Conservation (phyloP, 2,329 filamentous ascomycete genomes). For the Pseudogymnoascus sp. region DNA sequence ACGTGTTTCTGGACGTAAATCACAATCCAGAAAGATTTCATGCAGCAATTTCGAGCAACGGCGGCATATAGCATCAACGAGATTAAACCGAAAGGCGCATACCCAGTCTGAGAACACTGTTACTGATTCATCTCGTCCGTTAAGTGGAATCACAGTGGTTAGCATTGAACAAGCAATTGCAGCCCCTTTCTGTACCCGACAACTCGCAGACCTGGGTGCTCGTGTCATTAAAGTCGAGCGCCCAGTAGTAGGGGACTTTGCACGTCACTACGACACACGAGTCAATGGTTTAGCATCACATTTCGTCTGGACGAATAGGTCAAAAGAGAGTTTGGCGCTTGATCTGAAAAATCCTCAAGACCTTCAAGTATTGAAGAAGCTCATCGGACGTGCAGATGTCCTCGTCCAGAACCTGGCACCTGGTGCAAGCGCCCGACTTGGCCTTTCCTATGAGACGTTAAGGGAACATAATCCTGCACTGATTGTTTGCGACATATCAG, state of each 20-base stretch:
- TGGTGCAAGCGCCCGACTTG: constrained; percentile 42
- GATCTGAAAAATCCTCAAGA: constrained; percentile 42
- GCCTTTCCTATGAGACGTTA: constrained; percentile 41
- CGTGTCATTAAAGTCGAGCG: constrained; percentile 51
- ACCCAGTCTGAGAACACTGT: neutral
- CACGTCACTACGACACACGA: constrained; percentile 44
- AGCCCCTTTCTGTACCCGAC: constrained; percentile 48
- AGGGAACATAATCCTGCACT: constrained; percentile 38
- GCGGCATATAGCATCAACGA: neutral
- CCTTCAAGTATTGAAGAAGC: constrained; percentile 37
- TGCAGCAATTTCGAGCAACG: neutral
- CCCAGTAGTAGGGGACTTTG: constrained; percentile 47
- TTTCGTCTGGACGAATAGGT: constrained; percentile 51
- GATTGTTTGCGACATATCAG: constrained; percentile 50
- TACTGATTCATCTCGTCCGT: constrained; percentile 23
- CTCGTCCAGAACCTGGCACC: constrained; percentile 50
- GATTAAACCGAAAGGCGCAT: neutral
- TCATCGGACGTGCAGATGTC: constrained; percentile 43
- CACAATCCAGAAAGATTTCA: neutral
- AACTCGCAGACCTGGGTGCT: constrained; percentile 48
- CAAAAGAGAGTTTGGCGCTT: constrained; percentile 47
- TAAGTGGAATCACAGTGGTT: constrained; percentile 44
- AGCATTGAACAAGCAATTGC: constrained; percentile 50
- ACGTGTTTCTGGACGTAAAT: neutral
- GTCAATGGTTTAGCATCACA: constrained; percentile 46